These are phyloP conservation scores for Colletotrichum sp. DNA, from an alignment of 2,329 filamentous ascomycete species.

Conservation along the genomic window DNA sequence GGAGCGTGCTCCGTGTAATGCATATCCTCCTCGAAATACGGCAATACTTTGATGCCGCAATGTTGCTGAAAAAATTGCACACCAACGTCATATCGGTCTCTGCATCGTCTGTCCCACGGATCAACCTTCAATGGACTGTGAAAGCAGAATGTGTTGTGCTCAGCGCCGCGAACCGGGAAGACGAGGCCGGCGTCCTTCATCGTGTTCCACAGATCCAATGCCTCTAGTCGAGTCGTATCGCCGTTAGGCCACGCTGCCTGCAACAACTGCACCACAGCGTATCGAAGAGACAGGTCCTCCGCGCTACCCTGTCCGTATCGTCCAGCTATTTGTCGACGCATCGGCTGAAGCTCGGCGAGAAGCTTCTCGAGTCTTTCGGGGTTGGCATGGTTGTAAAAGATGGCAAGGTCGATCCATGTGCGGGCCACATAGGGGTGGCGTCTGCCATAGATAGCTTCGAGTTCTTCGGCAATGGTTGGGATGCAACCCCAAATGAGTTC, in stretches of 20 bases:
- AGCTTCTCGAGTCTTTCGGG: slow-evolving; percentile 41
- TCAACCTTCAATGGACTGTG: slow-evolving; percentile 48
- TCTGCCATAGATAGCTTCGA: slow-evolving; percentile 48
- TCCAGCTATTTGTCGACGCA: slow-evolving; percentile 40
- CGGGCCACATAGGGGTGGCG: slow-evolving; percentile 48
- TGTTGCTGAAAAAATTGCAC: slow-evolving; percentile 42
- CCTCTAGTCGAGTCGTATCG: slow-evolving; percentile 38
- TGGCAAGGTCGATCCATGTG: slow-evolving; percentile 45
- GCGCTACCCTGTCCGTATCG: slow-evolving; percentile 33
- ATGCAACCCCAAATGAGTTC: slow-evolving; percentile 47
- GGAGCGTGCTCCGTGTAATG: slow-evolving; percentile 43
- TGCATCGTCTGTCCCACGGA: slow-evolving; percentile 48
- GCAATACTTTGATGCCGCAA: slow-evolving; percentile 39
- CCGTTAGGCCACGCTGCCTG: slow-evolving; percentile 37
- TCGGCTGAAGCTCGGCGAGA: slow-evolving; percentile 38
- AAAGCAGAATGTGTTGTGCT: slow-evolving; percentile 45
- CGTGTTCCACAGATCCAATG: slow-evolving; percentile 41
- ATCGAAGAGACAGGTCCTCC: slow-evolving; percentile 44
- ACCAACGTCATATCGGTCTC: slow-evolving; percentile 43
- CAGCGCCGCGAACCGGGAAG: slow-evolving; percentile 39
- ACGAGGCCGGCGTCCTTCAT: slow-evolving; percentile 39
- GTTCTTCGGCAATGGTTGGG: slow-evolving; percentile 46
- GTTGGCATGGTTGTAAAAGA: slow-evolving; percentile 43
- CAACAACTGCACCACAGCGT: slow-evolving; percentile 44
- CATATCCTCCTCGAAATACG: slow-evolving; percentile 51